A percentile compares a stretch with the other conserved stretches of the same genome.
phyloP scores from a whole-genome alignment of 2,329 filamentous ascomycete genomes.

The Pseudocercospora ulei region DNA sequence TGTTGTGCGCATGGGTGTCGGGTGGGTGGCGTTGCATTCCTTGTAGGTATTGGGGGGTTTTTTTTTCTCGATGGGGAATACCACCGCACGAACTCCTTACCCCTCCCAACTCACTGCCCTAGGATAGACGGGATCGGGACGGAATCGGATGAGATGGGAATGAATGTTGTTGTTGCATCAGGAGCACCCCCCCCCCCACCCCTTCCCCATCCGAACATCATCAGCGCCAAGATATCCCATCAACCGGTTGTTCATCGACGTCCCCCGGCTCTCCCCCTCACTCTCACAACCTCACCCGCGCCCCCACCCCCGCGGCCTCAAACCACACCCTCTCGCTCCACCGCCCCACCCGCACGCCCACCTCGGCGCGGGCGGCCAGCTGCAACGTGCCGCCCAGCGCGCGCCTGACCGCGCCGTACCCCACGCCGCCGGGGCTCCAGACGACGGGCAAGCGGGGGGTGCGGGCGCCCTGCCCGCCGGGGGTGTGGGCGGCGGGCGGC shows the following conservation, averaged over 20 bases:
- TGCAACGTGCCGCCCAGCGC: constrained; percentile 72
- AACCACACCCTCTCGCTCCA: constrained; percentile 60
- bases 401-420: constrained; percentile 68
- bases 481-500: constrained; percentile 44
- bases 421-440: constrained; percentile 66
- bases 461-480: constrained; percentile 48
- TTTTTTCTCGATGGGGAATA: too few species aligned
- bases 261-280: neutral
- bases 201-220: too few species aligned
- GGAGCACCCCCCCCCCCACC: too few species aligned
- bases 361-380: constrained; percentile 66
- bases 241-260: neutral
- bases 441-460: constrained; percentile 73
- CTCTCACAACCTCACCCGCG: constrained; percentile 38
- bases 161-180: neutral
- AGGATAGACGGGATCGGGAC: constrained; percentile 2
- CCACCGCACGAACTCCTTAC: neutral
- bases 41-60: too few species aligned
- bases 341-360: constrained; percentile 62
- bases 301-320: constrained; percentile 41
- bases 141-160: neutral
- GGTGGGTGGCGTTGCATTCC: neutral
- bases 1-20: neutral
- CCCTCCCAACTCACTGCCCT: neutral
- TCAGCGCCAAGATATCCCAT: too few species aligned